Base-by-base conservation (phyloP, 805 yeast species). In the Huiozyma naganishii region DNA sequence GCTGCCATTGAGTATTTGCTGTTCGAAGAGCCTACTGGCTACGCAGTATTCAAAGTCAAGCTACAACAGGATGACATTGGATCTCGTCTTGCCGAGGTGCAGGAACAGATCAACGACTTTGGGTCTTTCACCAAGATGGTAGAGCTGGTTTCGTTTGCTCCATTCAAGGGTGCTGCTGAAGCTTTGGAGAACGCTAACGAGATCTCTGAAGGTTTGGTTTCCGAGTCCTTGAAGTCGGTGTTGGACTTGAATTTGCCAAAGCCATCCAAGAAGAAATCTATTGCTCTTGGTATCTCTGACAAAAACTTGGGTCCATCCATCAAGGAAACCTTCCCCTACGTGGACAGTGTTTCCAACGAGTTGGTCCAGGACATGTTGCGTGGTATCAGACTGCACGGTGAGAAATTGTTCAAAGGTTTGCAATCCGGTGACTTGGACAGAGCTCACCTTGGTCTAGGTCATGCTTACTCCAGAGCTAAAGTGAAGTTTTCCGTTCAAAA, bases 121-220 rank as follows among this genome's bases (percentile, higher is more conserved):
- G 81, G 80, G 50, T 75, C 79, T 62, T 89, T 92, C 64, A 84
- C 95, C 58, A 92, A 92, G 71, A 73, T 90, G 73, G 80, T 92
- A 55, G 95, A 89, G 68, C 76, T 92, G 45, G 94, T 86, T 28
- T 84, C 95, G 11, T 92, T 92, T 69, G 95, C 96, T 48, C 98
- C 98, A 41, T 92, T 92, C 77, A 89, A 92, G 69, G 97, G 97
- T 59, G 98, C 98, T 48, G 97, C 98, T 42, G 97, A 92, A 69
- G 98, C 98, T 48, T 77, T 92, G 60, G 97, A 90, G 69, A 92
- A 92, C 64, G 97, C 97, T 55, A 92, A 92, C 64, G 97, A 92
- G 64, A 83, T 92, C 56, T 85, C 95, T 52, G 98, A 92, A 71
- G 98, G 98, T 61, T 76, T 89, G 56, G 95, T 90, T 45, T 83